phyloP scores from a whole-genome alignment of 2,329 filamentous ascomycete genomes.

The Fusarium sp. region DNA sequence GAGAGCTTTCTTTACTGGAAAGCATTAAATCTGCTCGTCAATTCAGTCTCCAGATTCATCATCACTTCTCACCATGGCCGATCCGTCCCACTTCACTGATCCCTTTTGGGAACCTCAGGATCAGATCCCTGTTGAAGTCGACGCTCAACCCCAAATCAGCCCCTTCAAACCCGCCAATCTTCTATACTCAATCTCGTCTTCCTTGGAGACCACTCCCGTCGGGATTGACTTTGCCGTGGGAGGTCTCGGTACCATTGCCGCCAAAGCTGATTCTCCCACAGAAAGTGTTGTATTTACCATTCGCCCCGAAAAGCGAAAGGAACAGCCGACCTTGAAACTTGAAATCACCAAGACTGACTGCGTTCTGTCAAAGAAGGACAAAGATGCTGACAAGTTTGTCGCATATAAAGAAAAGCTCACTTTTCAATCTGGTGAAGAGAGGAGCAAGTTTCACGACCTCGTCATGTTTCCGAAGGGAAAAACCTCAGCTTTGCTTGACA shows the following conservation, averaged over 20 bases:
- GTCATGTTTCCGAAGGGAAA: neutral
- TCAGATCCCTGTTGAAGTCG: neutral
- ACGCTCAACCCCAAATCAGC: neutral
- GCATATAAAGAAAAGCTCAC: neutral
- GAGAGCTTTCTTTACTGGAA: rapidly evolving
- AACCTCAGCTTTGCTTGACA: neutral
- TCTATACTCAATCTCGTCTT: neutral
- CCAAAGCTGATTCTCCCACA: neutral
- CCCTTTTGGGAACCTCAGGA: neutral
- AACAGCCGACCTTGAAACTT: neutral
- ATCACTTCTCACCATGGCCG: neutral
- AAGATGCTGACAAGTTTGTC: neutral
- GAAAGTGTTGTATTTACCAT: neutral
- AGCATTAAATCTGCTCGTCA: rapidly evolving
- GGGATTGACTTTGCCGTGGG: neutral
- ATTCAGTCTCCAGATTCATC: neutral
- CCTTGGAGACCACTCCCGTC: rapidly evolving
- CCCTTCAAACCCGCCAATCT: neutral
- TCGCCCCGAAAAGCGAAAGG: neutral
- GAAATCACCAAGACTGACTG: neutral
- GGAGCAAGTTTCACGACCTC: neutral
- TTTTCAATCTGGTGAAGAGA: neutral
- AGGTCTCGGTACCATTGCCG: neutral
- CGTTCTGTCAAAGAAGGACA: neutral
- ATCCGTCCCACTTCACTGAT: neutral